Conservation (phyloP, 2,329 filamentous ascomycete species). For the Atkinsonella hypoxylon region DNA sequence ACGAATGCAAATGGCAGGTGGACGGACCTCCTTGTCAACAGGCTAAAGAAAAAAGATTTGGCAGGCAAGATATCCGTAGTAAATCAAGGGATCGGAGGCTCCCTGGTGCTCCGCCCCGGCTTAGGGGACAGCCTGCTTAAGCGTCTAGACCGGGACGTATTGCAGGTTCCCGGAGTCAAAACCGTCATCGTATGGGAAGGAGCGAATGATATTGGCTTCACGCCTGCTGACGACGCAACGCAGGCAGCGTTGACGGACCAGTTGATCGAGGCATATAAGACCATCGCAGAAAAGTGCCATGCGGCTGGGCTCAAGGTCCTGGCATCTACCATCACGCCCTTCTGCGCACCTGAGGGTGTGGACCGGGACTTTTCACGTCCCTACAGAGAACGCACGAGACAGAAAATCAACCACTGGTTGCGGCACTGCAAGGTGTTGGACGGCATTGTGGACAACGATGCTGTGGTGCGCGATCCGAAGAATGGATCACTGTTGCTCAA, state of each 20-base stretch:
- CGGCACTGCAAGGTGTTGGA: neutral
- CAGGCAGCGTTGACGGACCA: neutral
- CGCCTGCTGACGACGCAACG: neutral
- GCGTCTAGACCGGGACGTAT: neutral
- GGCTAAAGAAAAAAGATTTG: neutral
- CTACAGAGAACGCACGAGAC: neutral
- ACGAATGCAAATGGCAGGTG: neutral
- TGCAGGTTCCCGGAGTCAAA: neutral
- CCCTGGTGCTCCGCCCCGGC: neutral
- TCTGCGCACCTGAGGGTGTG: neutral
- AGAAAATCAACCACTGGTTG: neutral
- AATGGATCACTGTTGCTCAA: neutral
- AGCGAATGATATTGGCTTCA: neutral
- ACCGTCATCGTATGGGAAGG: neutral
- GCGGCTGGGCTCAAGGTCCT: neutral
- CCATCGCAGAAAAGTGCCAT: neutral
- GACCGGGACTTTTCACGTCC: neutral
- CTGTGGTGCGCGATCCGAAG: neutral
- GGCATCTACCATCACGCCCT: neutral
- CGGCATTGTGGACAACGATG: neutral
- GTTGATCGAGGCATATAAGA: neutral
- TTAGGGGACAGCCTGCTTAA: neutral
- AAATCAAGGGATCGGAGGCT: neutral
- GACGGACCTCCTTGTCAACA: neutral
- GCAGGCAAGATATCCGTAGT: neutral